Evolutionary conservation across 768 basidiomycete species (phyloP).

Genomic region (Leucosporidium yakuticum): DNA sequence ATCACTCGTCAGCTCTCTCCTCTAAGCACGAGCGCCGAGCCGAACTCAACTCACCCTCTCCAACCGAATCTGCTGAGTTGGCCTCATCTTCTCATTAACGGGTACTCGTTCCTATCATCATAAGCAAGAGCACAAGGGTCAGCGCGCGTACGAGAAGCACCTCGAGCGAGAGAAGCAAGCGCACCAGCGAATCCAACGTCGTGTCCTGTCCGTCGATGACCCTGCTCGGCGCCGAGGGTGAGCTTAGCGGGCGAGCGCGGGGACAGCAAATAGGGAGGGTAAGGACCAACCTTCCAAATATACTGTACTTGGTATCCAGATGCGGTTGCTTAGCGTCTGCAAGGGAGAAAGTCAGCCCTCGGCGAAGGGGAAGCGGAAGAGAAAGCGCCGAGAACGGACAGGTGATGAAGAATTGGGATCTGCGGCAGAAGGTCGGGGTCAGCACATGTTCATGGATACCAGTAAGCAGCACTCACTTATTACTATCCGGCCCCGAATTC

Average conservation of each 20-base stretch:
- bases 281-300: conserved; percentile 66
- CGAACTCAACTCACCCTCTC: conserved; percentile 58
- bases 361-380: not conserved
- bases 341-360: not conserved
- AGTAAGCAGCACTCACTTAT: conserved; percentile 52
- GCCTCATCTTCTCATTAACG: conserved; percentile 84
- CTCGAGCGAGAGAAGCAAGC: conserved; percentile 31
- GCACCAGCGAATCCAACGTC: conserved; percentile 88
- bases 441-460: not conserved
- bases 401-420: conserved; percentile 50
- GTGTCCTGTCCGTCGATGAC: conserved; percentile 98
- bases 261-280: not conserved
- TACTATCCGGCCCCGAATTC: conserved; percentile 87
- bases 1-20: not conserved
- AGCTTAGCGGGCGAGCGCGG: not conserved
- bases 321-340: conserved; percentile 86
- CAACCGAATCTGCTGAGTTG: conserved; percentile 75
- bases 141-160: no score
- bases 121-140: not conserved
- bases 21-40: conserved; percentile 9
- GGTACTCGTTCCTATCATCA: conserved; percentile 50
- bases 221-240: conserved; percentile 34
- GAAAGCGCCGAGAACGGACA: conserved; percentile 7
- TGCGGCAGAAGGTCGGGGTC: not conserved
- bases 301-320: conserved; percentile 83